Conservation (phyloP, 345 rosid genomes). For the Populus tremula region DNA sequence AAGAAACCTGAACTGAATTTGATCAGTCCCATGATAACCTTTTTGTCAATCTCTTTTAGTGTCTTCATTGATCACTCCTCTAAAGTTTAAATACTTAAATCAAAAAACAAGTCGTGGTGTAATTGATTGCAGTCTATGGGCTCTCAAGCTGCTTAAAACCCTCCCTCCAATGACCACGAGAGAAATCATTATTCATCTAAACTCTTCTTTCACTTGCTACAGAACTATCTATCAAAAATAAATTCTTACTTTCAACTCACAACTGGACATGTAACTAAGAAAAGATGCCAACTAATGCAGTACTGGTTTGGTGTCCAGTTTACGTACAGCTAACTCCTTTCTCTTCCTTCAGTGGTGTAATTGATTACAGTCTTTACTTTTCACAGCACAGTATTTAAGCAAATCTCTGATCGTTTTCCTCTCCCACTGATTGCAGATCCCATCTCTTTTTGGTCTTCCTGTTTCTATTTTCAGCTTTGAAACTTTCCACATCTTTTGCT, state of each 20-base stretch:
- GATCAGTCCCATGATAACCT: neutral
- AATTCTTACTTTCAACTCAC: neutral
- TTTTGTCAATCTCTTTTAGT: neutral
- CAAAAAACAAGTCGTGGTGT: no score
- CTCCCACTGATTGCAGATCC: neutral
- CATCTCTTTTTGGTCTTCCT: neutral
- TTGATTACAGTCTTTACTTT: neutral
- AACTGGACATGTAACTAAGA: neutral
- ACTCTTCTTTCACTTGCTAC: neutral
- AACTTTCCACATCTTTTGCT: neutral
- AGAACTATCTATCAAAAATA: neutral
- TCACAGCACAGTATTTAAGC: neutral
- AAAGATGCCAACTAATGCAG: neutral
- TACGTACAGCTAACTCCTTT: neutral
- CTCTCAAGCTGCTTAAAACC: no score
- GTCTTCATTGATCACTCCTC: neutral
- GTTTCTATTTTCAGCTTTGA: constrained; percentile 19
- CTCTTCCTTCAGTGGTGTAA: neutral
- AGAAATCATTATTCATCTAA: neutral
- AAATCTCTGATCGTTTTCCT: neutral
- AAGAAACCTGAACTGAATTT: neutral
- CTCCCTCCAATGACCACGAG: no score
- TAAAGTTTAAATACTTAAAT: neutral
- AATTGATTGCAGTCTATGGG: no score
- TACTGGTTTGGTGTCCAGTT: neutral